These are phyloP conservation scores for Carpinus viminea DNA, from an alignment of 306 rosid species.

Conservation along the genomic window DNA sequence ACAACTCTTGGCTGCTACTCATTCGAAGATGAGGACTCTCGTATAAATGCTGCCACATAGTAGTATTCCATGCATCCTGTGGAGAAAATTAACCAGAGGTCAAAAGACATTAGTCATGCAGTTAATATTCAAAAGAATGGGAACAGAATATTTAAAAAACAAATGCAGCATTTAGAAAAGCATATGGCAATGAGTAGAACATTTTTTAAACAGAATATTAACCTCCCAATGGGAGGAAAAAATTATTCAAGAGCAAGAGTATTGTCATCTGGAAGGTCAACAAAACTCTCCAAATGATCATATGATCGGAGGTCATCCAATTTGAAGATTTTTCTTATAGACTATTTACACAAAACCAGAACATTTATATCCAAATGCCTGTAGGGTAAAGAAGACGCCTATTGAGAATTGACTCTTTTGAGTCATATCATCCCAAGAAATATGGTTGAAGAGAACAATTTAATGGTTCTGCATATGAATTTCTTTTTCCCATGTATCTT, in stretches of 20 bases:
- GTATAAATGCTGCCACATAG: conserved; percentile 15
- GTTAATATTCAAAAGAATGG: not conserved
- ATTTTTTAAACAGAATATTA: not conserved
- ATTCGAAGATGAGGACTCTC: not conserved
- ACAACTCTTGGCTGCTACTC: conserved; percentile 20
- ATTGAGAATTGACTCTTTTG: not conserved
- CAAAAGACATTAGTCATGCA: not conserved
- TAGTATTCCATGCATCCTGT: conserved; percentile 27
- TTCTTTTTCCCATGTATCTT: not conserved
- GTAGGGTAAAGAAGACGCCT: not conserved
- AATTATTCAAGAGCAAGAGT: not conserved
- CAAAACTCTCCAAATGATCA: not conserved
- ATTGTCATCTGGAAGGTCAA: not conserved
- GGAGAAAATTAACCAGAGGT: not conserved
- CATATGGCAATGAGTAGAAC: not conserved
- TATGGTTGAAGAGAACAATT: not conserved
- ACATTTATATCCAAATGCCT: not conserved
- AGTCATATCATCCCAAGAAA: not conserved
- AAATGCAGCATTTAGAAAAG: not conserved
- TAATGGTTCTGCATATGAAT: not conserved
- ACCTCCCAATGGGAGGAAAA: not conserved
- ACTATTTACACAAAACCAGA: not conserved
- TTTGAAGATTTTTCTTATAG: not conserved
- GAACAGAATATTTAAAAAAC: not conserved
- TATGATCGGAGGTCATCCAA: not conserved